phyloP scores from a whole-genome alignment of 1,284 basidiomycete species.

The Cryptococcus neoformans region DNA sequence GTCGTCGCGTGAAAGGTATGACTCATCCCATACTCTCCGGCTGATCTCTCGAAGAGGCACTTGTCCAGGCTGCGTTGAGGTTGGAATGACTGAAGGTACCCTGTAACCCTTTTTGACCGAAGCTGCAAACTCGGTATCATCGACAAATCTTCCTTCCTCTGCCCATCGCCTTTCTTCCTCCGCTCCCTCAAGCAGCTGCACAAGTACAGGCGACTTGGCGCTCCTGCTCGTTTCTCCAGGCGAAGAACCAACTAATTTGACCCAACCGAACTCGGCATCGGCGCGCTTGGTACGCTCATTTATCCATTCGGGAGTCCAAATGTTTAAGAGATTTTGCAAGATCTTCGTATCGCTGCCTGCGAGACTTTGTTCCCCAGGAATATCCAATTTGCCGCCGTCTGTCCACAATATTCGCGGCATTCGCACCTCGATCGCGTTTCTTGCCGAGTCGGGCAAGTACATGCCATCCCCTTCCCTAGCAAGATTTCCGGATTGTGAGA shows the following conservation, averaged over 20 bases:
- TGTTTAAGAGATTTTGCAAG: slow-evolving; percentile 74
- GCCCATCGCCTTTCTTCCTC: slow-evolving; percentile 5
- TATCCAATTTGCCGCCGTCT: slow-evolving; percentile 70
- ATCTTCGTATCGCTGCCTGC: slow-evolving; percentile 61
- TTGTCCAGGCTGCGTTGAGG: slow-evolving; percentile 2
- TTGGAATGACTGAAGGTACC: slow-evolving; percentile 48
- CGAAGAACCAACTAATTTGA: slow-evolving; percentile 56
- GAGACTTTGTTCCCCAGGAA: slow-evolving; percentile 59
- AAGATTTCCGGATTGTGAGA: slow-evolving; percentile 76
- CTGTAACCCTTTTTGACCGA: slow-evolving; percentile 35
- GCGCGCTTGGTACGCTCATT: slow-evolving; percentile 61
- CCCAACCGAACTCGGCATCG: slow-evolving; percentile 62
- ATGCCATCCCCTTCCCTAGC: slow-evolving; percentile 82
- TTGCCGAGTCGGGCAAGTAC: slow-evolving; percentile 69
- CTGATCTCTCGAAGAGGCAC: slow-evolving; percentile 57
- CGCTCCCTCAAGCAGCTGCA: slow-evolving; percentile 15
- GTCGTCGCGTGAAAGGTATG: slow-evolving; percentile 73
- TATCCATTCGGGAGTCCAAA: slow-evolving; percentile 85
- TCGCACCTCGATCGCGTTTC: slow-evolving; percentile 76
- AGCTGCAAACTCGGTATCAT: slow-evolving; percentile 55
- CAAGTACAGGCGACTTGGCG: neutral
- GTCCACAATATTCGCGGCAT: slow-evolving; percentile 76
- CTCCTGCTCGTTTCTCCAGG: slow-evolving; percentile 53
- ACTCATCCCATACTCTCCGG: slow-evolving; percentile 62
- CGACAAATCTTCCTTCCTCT: slow-evolving; percentile 11